Percentiles rank a stretch among this genome's conserved stretches.
phyloP scores from a whole-genome alignment of 495 filamentous ascomycete genomes.

The Glonium stellatum region DNA sequence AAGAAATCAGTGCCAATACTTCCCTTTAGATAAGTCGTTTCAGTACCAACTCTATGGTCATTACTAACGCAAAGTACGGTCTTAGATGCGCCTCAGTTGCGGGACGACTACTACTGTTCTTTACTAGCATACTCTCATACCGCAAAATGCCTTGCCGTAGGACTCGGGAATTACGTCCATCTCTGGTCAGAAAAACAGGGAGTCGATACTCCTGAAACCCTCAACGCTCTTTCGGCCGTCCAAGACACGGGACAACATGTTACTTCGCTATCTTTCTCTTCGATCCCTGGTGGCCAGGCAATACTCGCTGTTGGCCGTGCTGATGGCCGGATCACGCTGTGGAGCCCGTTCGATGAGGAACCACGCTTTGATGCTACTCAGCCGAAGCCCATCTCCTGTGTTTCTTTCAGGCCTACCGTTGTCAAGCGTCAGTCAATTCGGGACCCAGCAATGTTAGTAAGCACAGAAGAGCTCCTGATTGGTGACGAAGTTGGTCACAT shows the following conservation, averaged over 20 bases:
- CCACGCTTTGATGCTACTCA: slow-evolving; percentile 71
- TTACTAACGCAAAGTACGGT: slow-evolving; percentile 44
- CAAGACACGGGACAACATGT: slow-evolving; percentile 41
- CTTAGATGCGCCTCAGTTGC: slow-evolving; percentile 76
- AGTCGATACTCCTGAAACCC: slow-evolving; percentile 43
- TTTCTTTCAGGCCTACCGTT: slow-evolving; percentile 56
- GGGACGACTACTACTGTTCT: slow-evolving; percentile 95
- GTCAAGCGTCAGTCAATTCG: slow-evolving; percentile 35
- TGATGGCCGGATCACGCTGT: slow-evolving; percentile 56
- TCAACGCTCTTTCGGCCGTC: slow-evolving; percentile 25
- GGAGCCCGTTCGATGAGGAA: slow-evolving; percentile 51
- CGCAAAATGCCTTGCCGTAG: slow-evolving; percentile 72
- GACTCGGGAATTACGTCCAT: slow-evolving; percentile 73
- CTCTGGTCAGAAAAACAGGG: slow-evolving; percentile 75
- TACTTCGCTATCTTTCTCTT: slow-evolving; percentile 85
- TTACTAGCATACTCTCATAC: slow-evolving; percentile 75
- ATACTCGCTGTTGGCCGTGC: slow-evolving; percentile 83
- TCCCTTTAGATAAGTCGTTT: slow-evolving; percentile 63
- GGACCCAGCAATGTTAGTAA: slow-evolving; percentile 32
- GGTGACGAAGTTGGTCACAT: slow-evolving; percentile 82
- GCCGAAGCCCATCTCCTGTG: slow-evolving; percentile 63
- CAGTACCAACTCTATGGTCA: neutral
- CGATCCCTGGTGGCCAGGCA: slow-evolving; percentile 60
- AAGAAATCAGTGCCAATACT: slow-evolving; percentile 50
- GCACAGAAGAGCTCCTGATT: slow-evolving; percentile 75